Conservation (phyloP, 768 basidiomycete genomes). For the Mycena vitilis region DNA sequence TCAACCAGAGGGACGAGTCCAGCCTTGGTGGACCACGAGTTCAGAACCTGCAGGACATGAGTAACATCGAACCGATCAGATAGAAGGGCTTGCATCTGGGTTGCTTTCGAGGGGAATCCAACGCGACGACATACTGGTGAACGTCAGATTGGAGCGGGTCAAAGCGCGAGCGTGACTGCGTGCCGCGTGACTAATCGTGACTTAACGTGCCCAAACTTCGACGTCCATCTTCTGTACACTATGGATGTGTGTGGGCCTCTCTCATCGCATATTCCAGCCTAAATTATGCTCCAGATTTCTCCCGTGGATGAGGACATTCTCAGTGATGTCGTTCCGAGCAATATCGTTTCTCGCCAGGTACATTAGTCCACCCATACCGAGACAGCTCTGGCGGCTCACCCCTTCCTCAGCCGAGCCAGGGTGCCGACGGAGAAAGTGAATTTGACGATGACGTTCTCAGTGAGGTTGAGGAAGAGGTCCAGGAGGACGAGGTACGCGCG, state of each 20-base stretch:
- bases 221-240: not conserved
- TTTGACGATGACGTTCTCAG: slow-evolving; percentile 63
- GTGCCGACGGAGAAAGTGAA: slow-evolving; percentile 82
- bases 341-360: slow-evolving; percentile 91
- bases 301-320: slow-evolving; percentile 82
- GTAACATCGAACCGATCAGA: slow-evolving; percentile 19
- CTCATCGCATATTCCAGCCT: not conserved
- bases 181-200: no score
- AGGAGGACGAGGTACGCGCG: slow-evolving; percentile 47
- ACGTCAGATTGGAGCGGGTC: not conserved
- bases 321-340: slow-evolving; percentile 91
- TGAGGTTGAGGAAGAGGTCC: slow-evolving; percentile 68
- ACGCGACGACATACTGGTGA: slow-evolving; percentile 37
- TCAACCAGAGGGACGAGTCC: slow-evolving; percentile 65
- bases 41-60: slow-evolving; percentile 55
- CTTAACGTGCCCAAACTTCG: not conserved
- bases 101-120: slow-evolving; percentile 91
- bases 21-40: slow-evolving; percentile 76
- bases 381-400: slow-evolving; percentile 23
- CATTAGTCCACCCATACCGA: slow-evolving; percentile 32
- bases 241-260: slow-evolving; percentile 17
- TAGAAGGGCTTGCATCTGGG: slow-evolving; percentile 51
- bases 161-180: no score
- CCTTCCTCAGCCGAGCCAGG: slow-evolving; percentile 65
- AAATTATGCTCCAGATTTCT: slow-evolving; percentile 8